These are phyloP conservation scores for Glaciozyma martinii DNA, from an alignment of 768 basidiomycete genomes.

Conservation along the genomic window DNA sequence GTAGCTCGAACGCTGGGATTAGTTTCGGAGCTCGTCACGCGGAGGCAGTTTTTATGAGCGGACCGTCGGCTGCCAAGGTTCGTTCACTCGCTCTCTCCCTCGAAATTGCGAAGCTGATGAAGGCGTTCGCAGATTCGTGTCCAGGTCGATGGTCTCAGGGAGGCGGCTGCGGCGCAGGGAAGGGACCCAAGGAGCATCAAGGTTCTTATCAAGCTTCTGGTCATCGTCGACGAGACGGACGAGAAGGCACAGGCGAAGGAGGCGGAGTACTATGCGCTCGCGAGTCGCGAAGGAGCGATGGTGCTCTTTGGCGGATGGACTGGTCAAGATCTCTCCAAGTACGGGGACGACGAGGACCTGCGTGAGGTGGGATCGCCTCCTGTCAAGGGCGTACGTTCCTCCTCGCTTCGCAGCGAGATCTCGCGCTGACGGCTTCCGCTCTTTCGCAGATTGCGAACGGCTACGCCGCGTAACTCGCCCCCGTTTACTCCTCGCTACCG, in stretches of 20 bases:
- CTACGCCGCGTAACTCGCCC: not conserved
- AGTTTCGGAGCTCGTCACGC: constrained; percentile 2
- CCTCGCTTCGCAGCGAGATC: not conserved
- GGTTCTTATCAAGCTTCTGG: not conserved
- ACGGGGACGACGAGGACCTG: not conserved
- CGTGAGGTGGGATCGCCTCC: not conserved
- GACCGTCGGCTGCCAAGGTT: not conserved
- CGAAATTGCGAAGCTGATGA: not conserved
- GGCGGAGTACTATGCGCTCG: not conserved
- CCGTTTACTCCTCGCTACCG: not conserved
- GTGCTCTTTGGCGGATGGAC: constrained; percentile 2
- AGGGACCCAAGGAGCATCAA: constrained; percentile 8
- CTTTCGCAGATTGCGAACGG: not conserved
- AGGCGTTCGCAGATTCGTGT: not conserved
- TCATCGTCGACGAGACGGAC: constrained; percentile 2
- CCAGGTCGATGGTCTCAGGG: not conserved
- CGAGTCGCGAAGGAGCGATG: not conserved
- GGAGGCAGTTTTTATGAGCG: constrained; percentile 6
- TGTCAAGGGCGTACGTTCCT: not conserved
- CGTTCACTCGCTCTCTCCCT: not conserved
- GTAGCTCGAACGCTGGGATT: constrained; percentile 2
- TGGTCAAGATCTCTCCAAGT: not conserved
- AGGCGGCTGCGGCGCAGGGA: not conserved
- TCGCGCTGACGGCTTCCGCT: not conserved
- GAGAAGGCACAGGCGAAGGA: constrained; percentile 3